Conservation (phyloP, 2,329 filamentous ascomycete species). For the Trichocomaceae sp. region DNA sequence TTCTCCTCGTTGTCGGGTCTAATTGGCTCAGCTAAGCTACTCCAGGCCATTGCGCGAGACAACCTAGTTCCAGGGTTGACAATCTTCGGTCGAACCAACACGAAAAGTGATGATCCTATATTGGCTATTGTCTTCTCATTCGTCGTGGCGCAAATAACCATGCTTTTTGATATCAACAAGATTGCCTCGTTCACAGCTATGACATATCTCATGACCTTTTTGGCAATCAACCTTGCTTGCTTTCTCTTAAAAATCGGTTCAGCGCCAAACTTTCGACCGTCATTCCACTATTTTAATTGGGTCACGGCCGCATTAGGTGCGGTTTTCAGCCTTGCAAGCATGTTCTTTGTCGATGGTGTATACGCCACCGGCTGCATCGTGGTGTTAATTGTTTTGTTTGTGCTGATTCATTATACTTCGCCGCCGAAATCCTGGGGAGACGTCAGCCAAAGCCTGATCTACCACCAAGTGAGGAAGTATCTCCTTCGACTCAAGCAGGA, state of each 20-base stretch:
- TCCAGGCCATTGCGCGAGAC: constrained; percentile 76
- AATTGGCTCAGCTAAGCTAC: constrained; percentile 74
- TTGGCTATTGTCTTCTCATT: constrained; percentile 72
- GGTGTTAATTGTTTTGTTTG: constrained; percentile 67
- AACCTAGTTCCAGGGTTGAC: constrained; percentile 68
- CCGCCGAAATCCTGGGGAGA: constrained; percentile 87
- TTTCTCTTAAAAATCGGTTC: constrained; percentile 82
- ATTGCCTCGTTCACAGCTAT: constrained; percentile 87
- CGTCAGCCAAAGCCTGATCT: constrained; percentile 82
- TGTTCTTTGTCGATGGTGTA: constrained; percentile 84
- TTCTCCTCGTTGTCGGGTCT: constrained; percentile 86
- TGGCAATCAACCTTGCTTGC: constrained; percentile 81
- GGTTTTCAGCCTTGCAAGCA: constrained; percentile 68
- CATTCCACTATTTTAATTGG: constrained; percentile 85
- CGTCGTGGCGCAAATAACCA: constrained; percentile 66
- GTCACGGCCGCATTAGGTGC: constrained; percentile 70
- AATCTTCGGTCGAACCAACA: constrained; percentile 67
- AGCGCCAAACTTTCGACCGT: constrained; percentile 80
- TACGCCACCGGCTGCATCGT: constrained; percentile 71
- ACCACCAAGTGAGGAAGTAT: constrained; percentile 82
- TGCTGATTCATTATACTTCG: constrained; percentile 77
- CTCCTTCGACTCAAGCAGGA: constrained; percentile 74
- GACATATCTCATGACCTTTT: constrained; percentile 87
- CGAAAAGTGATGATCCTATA: constrained; percentile 65
- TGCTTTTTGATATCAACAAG: constrained; percentile 77